These are phyloP conservation scores for Dictyostelium capitatum DNA, from an alignment of 78 protist genomes.

Conservation along the genomic window DNA sequence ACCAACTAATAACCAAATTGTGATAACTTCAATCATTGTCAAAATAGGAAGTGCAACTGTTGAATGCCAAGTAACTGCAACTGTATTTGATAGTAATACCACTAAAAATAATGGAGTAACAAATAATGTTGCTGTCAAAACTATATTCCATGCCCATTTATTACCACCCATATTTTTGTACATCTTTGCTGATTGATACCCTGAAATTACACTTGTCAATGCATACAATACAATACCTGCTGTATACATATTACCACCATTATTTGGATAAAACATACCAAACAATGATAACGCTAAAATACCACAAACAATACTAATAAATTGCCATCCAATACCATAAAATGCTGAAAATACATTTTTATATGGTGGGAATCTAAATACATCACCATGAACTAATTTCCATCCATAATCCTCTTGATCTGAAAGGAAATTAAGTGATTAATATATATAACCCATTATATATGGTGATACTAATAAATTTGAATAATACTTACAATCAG, in stretches of 20 bases:
- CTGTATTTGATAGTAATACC: slow-evolving; percentile 91
- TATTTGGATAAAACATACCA: slow-evolving; percentile 94
- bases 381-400: slow-evolving; percentile 98
- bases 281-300: slow-evolving; percentile 88
- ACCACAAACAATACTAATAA: slow-evolving; percentile 80
- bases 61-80: slow-evolving; percentile 89
- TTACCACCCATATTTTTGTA: slow-evolving; percentile 91
- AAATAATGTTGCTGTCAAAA: slow-evolving; percentile 91
- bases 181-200: slow-evolving; percentile 85
- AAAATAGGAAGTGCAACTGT: slow-evolving; percentile 95
- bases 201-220: slow-evolving; percentile 86
- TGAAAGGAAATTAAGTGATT: neutral
- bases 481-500: slow-evolving; percentile 46
- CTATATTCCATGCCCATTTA: slow-evolving; percentile 96
- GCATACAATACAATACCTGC: slow-evolving; percentile 96
- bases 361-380: slow-evolving; percentile 96
- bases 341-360: slow-evolving; percentile 91
- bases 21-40: slow-evolving; percentile 88
- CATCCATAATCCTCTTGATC: slow-evolving; percentile 98
- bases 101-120: slow-evolving; percentile 88
- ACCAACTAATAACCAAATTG: slow-evolving; percentile 88
- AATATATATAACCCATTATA: neutral
- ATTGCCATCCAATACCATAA: slow-evolving; percentile 96
- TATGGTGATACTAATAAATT: neutral
- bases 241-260: slow-evolving; percentile 94